Evolutionary conservation across 225 moss, liverwort and hornwort genomes (phyloP), one percentile per base, ranked within the genome.

Genomic region (Straminergon stramineum): DNA sequence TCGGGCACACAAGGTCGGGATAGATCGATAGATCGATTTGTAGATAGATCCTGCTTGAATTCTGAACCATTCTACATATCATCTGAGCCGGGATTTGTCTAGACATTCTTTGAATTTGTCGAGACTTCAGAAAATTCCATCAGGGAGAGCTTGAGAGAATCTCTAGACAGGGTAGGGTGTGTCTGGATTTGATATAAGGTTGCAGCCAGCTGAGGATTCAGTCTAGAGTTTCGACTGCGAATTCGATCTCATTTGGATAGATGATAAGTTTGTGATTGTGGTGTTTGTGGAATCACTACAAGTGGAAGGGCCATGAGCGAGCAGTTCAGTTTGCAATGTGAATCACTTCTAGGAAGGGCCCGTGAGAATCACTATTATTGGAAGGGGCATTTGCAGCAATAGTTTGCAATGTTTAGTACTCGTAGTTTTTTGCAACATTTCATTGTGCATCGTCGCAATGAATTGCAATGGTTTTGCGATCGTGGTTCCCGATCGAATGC

Each of bases 1-100:
- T 93, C 95, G 37, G 95, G 93, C 75, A 95, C 95, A n/a, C 91
- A 78, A 88, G 95, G 95, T 95, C 56, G 37, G 64, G 52, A 81
- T 35, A 6, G 26, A 51, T 64, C 15, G n/a, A 57, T 9, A 22
- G 9, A 66, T 23, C 16, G 9, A 28, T 43, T 9, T 10, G 17
- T 19, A 21, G 34, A 45, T 5, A 18, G 48, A 52, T 83, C 83
- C 53, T 84, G 53, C 68, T 66, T 52, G 67, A 35, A 69, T 68
- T 84, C 39, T 68, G 37, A 66, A 56, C 56, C 30, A 19, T 24
- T 84, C 12, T 37, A 14, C n/a, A 4, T 39, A 55, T n/a, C 30
- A 13, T 56, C 70, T 52, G 37, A 23, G 24, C 32, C 34, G 26
- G 41, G 30, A 81, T 60, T 81, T n/a, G n/a, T n/a, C n/a, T n/a